Evolutionary conservation across 768 basidiomycete genomes (phyloP), one percentile per base, ranked within the genome.

Genomic region (Kwoniella dejecticola): DNA sequence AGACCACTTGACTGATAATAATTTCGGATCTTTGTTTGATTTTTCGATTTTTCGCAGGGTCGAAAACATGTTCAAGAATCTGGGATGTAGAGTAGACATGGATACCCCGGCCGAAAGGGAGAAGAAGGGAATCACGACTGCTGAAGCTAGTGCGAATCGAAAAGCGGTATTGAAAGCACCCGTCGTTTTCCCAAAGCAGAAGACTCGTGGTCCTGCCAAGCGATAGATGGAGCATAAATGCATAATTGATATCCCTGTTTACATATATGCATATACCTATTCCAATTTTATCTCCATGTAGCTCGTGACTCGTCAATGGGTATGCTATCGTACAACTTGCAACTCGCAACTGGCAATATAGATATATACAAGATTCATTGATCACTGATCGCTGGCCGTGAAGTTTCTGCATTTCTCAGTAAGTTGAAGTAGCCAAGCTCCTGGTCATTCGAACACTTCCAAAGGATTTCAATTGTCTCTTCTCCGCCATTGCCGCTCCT

Each of bases 111-210:
- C 82, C 15, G 89, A 94, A 63, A 83, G 91, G 6, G 85, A 86
- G 60, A 82, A 83, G 63, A 81, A 89, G 36, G 89, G 90, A 10
- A 79, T 92, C 19, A 83, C 87, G 0, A 83, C 87, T 46, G 83
- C 82, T 30, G 85, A 84, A 2, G 86, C 83, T 7, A 84, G 84
- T 36, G 83, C 83, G 36, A 41, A 50, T 41, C 89, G 88, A 72
- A 83, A 87, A 54, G 93, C 92, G 0, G 81, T 88, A 0, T 82
- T 98, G 56, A 84, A 80, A 42, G 84, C 86, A 0, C 94, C 94
- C 2, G 82, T 95, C 1, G 82, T 84, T 63, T 96, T 96, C 80
- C 93, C 92, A 0, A 89, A 89, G 72, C 82, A 54, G 26, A 74
- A 71, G 50, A 62, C 57, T 19, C 36, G 77, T 23, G 74, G 70